These are phyloP conservation scores for Clitopilus hobsonii DNA, from an alignment of 768 basidiomycete species.

Conservation along the genomic window DNA sequence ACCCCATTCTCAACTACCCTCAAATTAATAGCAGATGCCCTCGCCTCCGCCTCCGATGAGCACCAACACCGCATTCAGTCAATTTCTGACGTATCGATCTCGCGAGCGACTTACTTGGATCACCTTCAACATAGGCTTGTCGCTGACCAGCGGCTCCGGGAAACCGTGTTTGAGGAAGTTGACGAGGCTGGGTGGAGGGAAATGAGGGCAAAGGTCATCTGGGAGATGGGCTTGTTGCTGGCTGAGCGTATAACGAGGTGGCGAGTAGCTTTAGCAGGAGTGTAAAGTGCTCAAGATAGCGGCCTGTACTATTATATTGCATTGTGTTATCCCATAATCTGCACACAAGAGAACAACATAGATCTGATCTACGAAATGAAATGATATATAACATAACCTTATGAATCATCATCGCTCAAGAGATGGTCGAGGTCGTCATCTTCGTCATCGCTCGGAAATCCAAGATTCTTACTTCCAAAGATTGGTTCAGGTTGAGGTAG, in stretches of 20 bases:
- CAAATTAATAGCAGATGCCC: constrained; percentile 29
- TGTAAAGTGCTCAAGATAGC: no score
- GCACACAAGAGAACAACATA: no score
- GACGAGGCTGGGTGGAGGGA: constrained; percentile 39
- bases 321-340: no score
- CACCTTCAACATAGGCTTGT: constrained; percentile 20
- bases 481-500: constrained; percentile 27
- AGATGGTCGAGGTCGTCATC: constrained; percentile 49
- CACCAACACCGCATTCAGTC: constrained; percentile 24
- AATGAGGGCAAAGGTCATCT: constrained; percentile 39
- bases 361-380: no score
- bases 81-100: constrained; percentile 34
- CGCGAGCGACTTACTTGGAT: constrained; percentile 22
- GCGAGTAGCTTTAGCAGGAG: constrained; percentile 31
- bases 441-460: constrained; percentile 42
- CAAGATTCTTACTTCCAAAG: constrained; percentile 36
- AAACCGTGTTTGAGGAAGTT: constrained; percentile 21
- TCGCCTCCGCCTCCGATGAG: constrained; percentile 23
- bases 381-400: neutral
- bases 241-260: constrained; percentile 43
- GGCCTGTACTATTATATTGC: no score
- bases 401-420: constrained; percentile 45
- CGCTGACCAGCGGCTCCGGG: constrained; percentile 19
- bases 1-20: constrained; percentile 34
- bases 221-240: constrained; percentile 49